Conservation (phyloP, 2,329 filamentous ascomycete species). For the Neopestalotiopsis sp. region DNA sequence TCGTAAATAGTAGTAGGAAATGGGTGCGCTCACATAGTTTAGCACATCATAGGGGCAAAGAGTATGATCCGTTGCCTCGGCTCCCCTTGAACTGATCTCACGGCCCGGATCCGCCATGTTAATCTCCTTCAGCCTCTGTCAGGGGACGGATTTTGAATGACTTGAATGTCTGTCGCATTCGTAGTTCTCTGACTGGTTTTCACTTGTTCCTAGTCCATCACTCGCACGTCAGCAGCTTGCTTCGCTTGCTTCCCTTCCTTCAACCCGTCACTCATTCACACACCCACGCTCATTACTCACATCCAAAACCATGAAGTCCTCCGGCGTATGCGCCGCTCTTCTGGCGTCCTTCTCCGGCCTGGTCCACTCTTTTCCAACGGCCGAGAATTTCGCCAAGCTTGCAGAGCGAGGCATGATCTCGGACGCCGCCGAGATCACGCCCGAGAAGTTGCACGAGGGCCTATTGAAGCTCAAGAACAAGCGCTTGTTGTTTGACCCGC, state of each 20-base stretch:
- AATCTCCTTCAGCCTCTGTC: constrained; percentile 9
- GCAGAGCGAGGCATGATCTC: constrained; percentile 11
- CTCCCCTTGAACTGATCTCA: constrained; percentile 1
- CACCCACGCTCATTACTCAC: background rate
- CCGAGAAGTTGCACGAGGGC: constrained; percentile 20
- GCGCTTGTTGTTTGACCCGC: constrained; percentile 23
- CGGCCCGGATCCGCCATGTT: background rate
- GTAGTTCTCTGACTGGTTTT: constrained; percentile 5
- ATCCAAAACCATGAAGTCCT: constrained; percentile 3
- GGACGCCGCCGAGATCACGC: constrained; percentile 17
- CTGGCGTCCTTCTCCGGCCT: constrained; percentile 14
- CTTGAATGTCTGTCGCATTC: constrained; percentile 9
- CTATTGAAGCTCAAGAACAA: constrained; percentile 24
- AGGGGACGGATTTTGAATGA: constrained; percentile 9
- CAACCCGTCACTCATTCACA: constrained; percentile 15
- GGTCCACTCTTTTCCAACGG: constrained; percentile 24
- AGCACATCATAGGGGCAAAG: background rate
- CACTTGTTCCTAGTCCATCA: background rate
- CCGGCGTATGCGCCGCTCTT: constrained; percentile 10
- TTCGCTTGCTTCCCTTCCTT: background rate
- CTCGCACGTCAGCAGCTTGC: background rate
- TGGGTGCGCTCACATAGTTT: too few relatives aligned
- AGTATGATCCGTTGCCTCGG: background rate
- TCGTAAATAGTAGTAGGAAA: background rate
- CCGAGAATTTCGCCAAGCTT: constrained; percentile 26